Conservation (phyloP, 352 stramenopile genomes). For the Blastocystis sp. region DNA sequence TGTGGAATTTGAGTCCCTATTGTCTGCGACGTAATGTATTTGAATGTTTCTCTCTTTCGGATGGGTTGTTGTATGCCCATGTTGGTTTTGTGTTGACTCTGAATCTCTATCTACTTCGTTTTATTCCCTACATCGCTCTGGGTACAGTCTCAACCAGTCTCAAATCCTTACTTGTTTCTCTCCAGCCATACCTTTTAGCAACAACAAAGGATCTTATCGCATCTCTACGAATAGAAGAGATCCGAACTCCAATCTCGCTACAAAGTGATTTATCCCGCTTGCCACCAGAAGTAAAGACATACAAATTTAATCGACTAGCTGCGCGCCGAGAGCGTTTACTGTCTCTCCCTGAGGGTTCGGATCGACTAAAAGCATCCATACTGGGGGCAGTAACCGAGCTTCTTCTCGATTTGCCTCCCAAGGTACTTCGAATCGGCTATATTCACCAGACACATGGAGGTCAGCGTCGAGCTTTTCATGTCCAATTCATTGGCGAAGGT, state of each 20-base stretch:
- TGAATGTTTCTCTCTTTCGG: background rate
- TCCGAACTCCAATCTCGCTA: background rate
- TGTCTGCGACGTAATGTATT: background rate
- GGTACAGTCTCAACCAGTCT: background rate
- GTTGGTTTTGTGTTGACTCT: background rate
- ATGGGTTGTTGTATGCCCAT: background rate
- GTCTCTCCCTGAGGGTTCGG: background rate
- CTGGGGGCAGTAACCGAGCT: background rate
- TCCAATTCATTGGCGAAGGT: slow-evolving; percentile 29
- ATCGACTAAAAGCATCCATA: background rate
- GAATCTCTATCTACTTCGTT: background rate
- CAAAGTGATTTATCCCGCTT: background rate
- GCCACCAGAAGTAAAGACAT: background rate
- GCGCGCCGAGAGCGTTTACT: slow-evolving; percentile 2
- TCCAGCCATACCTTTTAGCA: background rate
- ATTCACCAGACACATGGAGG: slow-evolving; percentile 43
- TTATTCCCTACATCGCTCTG: background rate
- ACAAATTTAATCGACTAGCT: slow-evolving; percentile 1
- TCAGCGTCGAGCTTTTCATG: slow-evolving; percentile 4
- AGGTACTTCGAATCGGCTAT: background rate
- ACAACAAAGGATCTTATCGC: background rate
- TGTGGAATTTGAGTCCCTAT: slow-evolving; percentile 30
- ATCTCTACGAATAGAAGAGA: background rate
- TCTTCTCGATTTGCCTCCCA: background rate
- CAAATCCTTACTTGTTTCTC: background rate